Conservation (phyloP, 345 rosid genomes). For the Arabis alpina region DNA sequence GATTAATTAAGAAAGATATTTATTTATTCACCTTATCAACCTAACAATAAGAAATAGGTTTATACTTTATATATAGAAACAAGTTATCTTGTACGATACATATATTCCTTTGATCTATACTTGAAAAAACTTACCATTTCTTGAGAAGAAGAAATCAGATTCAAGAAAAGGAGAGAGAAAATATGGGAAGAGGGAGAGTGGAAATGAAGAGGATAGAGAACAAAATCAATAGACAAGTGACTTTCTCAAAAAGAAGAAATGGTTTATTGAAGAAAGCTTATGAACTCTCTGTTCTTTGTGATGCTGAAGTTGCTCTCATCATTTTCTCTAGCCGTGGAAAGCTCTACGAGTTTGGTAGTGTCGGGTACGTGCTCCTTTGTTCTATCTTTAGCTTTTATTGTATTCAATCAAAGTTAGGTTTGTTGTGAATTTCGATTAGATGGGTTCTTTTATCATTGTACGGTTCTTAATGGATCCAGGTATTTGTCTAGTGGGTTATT, state of each 20-base stretch:
- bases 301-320: conserved; percentile 83
- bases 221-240: conserved; percentile 85
- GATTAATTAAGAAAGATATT: background rate
- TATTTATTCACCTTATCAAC: conserved; percentile 4
- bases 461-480: no score
- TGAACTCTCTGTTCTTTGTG: conserved; percentile 85
- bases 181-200: conserved; percentile 92
- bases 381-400: conserved; percentile 1
- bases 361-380: conserved; percentile 49
- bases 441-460: conserved; percentile 14
- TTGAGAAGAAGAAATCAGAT: conserved; percentile 26
- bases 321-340: conserved; percentile 90
- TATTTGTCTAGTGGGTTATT: conserved; percentile 33
- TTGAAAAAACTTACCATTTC: background rate
- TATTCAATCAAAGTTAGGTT: conserved; percentile 1
- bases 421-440: background rate
- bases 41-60: conserved; percentile 8
- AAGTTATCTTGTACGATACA: conserved; percentile 28
- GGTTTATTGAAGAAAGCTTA: conserved; percentile 84
- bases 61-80: background rate
- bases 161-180: conserved; percentile 20
- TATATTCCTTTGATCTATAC: conserved; percentile 30
- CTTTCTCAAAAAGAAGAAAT: conserved; percentile 81
- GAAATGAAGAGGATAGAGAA: conserved; percentile 91
- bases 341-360: conserved; percentile 78